These are phyloP conservation scores for Cenchrus americanus DNA, from an alignment of 176 grass and related monocot species.

Conservation along the genomic window DNA sequence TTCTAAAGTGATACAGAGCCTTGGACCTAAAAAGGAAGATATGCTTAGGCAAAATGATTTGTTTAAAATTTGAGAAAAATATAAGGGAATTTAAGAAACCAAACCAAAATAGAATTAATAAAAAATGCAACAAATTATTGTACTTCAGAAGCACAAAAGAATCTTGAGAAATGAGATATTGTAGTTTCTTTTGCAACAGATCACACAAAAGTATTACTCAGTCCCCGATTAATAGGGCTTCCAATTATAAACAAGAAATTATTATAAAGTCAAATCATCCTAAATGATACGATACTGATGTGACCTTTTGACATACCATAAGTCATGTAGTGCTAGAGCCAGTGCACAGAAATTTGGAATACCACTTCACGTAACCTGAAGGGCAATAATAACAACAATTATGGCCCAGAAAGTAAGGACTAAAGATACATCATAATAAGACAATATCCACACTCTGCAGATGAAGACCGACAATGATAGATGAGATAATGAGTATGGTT, in stretches of 20 bases:
- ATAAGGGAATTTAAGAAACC: conserved; percentile 1
- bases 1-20: too few relatives aligned
- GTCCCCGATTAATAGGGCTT: not conserved
- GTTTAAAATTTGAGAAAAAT: conserved; percentile 21
- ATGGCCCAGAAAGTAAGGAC: too few relatives aligned
- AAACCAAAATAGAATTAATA: not conserved
- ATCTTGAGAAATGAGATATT: conserved; percentile 13
- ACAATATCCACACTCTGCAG: too few relatives aligned
- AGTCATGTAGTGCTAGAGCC: too few relatives aligned
- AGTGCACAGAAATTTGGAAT: too few relatives aligned
- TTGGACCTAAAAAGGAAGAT: not conserved
- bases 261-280: conserved; percentile 1
- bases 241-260: not conserved
- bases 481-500: too few relatives aligned
- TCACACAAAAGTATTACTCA: not conserved
- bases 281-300: conserved; percentile 1
- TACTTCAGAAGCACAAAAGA: not conserved
- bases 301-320: too few relatives aligned
- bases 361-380: too few relatives aligned
- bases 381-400: too few relatives aligned
- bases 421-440: too few relatives aligned
- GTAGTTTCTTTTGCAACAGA: conserved; percentile 4
- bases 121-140: not conserved
- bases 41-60: conserved; percentile 12
- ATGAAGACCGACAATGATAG: too few relatives aligned